phyloP scores from a whole-genome alignment of 805 yeast species.

The Candida caryicola region DNA sequence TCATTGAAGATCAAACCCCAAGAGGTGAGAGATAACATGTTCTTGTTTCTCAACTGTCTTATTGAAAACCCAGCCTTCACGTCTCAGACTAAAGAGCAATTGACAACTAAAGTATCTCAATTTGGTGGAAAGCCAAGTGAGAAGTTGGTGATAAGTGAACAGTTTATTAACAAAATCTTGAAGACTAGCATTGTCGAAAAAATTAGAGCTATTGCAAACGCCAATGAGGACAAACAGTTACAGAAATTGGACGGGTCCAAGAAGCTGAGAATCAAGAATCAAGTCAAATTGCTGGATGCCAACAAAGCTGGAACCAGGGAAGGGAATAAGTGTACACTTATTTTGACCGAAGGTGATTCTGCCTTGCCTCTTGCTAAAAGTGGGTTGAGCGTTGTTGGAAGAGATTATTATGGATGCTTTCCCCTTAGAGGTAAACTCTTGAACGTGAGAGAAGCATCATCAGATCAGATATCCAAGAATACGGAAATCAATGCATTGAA shows the following conservation, averaged over 20 bases:
- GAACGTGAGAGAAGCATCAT: constrained; percentile 93
- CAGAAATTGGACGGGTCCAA: constrained; percentile 86
- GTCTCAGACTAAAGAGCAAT: constrained; percentile 94
- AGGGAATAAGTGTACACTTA: constrained; percentile 87
- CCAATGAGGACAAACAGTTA: constrained; percentile 83
- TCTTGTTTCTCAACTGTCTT: constrained; percentile 84
- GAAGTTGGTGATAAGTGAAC: constrained; percentile 68
- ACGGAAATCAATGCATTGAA: constrained; percentile 93
- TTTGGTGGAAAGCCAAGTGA: constrained; percentile 71
- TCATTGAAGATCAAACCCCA: constrained; percentile 76
- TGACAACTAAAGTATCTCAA: constrained; percentile 83
- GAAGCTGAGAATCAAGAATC: constrained; percentile 81
- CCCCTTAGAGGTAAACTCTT: constrained; percentile 93
- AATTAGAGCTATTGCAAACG: constrained; percentile 77
- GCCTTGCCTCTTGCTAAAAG: constrained; percentile 90
- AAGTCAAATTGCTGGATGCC: constrained; percentile 90
- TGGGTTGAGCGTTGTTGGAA: constrained; percentile 91
- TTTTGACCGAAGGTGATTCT: constrained; percentile 96
- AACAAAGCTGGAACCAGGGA: constrained; percentile 93
- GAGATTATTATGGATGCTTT: constrained; percentile 92
- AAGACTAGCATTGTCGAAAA: constrained; percentile 72
- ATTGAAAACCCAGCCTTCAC: constrained; percentile 97
- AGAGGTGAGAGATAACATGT: constrained; percentile 88
- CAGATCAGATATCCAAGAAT: constrained; percentile 92
- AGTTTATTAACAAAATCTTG: constrained; percentile 63